Evolutionary conservation across 345 rosid genomes (phyloP), one percentile per base, ranked within the genome.

Genomic region (Luvunga scandens): DNA sequence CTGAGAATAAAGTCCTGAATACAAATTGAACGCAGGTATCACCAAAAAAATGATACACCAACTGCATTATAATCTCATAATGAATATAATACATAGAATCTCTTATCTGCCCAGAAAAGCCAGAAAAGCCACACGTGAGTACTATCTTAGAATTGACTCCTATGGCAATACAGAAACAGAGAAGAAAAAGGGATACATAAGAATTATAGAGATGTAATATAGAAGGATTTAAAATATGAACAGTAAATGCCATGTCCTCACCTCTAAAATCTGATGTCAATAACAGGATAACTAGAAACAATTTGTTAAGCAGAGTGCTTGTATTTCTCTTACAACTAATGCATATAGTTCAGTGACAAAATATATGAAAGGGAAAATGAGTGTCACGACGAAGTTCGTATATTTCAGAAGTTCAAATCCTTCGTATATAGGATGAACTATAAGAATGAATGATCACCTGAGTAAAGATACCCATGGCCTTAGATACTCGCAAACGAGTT

Each of bases 391-490:
- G 36, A 74, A 74, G 36, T 61, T 62, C 39, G 27, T 31, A 65
- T 65, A 28, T n/a, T 50, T 28, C 6, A 60, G 28, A 34, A 30
- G n/a, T 75, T 33, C 55, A 36, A 33, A 16, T 66, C 33, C 19
- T 16, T 66, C 14, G 4, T 5, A 5, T 66, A 13, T 63, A 25
- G 61, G 13, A 28, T 56, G 13, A 30, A 34, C 2, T 73, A 27
- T 9, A 42, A 72, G 28, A 56, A 34, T 61, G 73, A 71, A 75
- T 71, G 57, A 31, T 80, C 67, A 93, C 98, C 98, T 93, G 99
- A 86, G 97, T 93, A 84, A 95, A 93, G 66, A 95, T 88, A 75
- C 92, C 96, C 84, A 88, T 91, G 25, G 99, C 95, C 33, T 91
- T 91, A 9, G 97, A 88, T 45, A 95, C 84, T 21, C 81, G 90